These are phyloP conservation scores for Cornus kousa DNA, from an alignment of 148 eudicot species.

Conservation along the genomic window DNA sequence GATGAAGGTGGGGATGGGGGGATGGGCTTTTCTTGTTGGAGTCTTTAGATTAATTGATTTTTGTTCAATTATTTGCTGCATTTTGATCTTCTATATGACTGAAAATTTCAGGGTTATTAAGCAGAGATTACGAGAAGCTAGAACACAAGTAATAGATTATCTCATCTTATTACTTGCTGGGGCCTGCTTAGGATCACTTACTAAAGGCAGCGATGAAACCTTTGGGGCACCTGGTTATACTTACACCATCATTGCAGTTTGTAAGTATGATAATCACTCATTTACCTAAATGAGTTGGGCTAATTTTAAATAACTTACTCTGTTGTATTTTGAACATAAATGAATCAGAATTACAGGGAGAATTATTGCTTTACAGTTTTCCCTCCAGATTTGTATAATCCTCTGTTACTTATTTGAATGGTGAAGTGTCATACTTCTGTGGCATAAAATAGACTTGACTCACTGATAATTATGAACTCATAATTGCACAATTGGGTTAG, in stretches of 20 bases:
- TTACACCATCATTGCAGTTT: constrained; percentile 61
- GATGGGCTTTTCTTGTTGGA: background rate
- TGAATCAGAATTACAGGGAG: background rate
- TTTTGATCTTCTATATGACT: background rate
- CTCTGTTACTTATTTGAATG: background rate
- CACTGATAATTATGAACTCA: background rate
- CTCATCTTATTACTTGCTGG: constrained; percentile 65
- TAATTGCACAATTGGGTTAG: background rate
- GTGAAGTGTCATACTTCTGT: background rate
- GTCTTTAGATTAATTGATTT: background rate
- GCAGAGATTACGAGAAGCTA: constrained; percentile 64
- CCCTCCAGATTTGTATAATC: background rate
- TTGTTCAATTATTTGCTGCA: background rate
- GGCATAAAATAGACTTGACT: background rate
- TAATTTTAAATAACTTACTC: background rate
- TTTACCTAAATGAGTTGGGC: background rate
- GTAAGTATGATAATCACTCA: constrained; percentile 36
- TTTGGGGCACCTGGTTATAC: constrained; percentile 61
- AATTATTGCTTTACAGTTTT: background rate
- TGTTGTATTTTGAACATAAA: background rate
- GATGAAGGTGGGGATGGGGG: constrained; percentile 1
- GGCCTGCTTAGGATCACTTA: constrained; percentile 56
- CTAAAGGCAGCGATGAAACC: constrained; percentile 44
- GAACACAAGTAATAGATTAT: constrained; percentile 53
- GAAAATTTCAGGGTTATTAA: constrained; percentile 42